Conservation (phyloP, 495 filamentous ascomycete species). For the Terfezia boudieri region DNA sequence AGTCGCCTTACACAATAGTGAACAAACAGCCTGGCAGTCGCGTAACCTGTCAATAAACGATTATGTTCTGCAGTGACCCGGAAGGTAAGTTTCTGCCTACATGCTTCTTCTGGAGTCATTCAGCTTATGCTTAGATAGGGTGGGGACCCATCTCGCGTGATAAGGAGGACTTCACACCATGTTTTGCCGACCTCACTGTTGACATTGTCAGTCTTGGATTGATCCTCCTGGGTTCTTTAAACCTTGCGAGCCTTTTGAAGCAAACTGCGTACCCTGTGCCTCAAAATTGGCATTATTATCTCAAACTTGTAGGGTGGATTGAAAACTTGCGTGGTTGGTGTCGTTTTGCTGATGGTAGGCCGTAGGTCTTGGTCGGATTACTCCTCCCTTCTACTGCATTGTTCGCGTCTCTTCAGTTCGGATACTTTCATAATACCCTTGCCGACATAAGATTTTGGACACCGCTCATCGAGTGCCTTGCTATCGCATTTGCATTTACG, state of each 20-base stretch:
- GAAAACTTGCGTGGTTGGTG: background rate
- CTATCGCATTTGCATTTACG: conserved; percentile 54
- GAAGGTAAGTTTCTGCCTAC: conserved; percentile 12
- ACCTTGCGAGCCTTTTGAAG: conserved; percentile 44
- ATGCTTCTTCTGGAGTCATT: conserved; percentile 2
- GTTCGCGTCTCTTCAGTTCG: conserved; percentile 53
- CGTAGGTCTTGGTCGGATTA: conserved; percentile 43
- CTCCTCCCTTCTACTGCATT: conserved; percentile 45
- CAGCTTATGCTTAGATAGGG: conserved; percentile 24
- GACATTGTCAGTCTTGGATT: conserved; percentile 54
- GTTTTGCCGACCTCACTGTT: conserved; percentile 78
- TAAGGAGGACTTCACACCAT: conserved; percentile 84
- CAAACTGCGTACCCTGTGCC: conserved; percentile 43
- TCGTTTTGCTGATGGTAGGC: conserved; percentile 11
- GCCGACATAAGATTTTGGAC: conserved; percentile 84
- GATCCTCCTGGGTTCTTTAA: conserved; percentile 48
- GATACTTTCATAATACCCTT: conserved; percentile 44
- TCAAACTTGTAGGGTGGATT: conserved; percentile 47
- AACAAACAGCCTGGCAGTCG: too few species aligned
- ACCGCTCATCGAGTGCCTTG: conserved; percentile 51
- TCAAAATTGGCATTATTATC: conserved; percentile 91
- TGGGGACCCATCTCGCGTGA: conserved; percentile 76
- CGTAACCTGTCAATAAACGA: too few species aligned
- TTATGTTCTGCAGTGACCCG: conserved; percentile 11
- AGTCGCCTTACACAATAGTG: too few species aligned